A percentile compares a stretch with the other conserved stretches of the same genome.
These are phyloP conservation scores for Pinus tabuliformis DNA, from an alignment of 75 land plant genomes.

Conservation along the genomic window DNA sequence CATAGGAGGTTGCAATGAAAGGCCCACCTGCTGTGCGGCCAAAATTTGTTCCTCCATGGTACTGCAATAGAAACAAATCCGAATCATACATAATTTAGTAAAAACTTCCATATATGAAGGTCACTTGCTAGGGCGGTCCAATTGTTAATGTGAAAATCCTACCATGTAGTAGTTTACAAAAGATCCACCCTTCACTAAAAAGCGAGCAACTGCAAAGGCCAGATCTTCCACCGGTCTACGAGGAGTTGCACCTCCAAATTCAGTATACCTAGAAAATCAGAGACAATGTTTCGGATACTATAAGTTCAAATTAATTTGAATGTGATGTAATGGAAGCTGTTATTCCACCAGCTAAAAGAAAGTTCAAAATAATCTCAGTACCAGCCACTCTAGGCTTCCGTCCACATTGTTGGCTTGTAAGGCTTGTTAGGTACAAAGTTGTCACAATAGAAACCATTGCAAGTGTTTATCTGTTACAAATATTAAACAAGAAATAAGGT, in stretches of 20 bases:
- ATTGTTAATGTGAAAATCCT: neutral
- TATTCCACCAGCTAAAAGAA: no score
- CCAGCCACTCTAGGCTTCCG: slow-evolving; percentile 93
- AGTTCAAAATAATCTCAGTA: slow-evolving; percentile 3
- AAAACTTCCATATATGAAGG: neutral
- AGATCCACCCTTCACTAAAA: slow-evolving; percentile 71
- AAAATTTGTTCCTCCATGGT: slow-evolving; percentile 96
- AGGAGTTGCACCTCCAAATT: slow-evolving; percentile 64
- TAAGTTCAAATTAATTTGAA: neutral
- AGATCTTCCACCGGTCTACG: slow-evolving; percentile 77
- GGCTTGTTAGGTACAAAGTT: slow-evolving; percentile 69
- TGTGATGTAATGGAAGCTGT: no score
- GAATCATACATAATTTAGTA: neutral
- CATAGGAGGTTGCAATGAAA: slow-evolving; percentile 78
- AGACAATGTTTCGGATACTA: neutral
- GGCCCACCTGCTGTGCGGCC: slow-evolving; percentile 76
- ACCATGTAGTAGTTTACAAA: slow-evolving; percentile 92
- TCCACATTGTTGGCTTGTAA: slow-evolving; percentile 87
- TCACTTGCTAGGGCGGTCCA: neutral
- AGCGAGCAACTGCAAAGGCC: slow-evolving; percentile 85
- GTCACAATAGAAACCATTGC: slow-evolving; percentile 90
- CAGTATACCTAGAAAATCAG: slow-evolving; percentile 53
- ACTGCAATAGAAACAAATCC: slow-evolving; percentile 48
- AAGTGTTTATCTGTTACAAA: slow-evolving; percentile 68
- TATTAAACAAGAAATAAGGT: neutral